phyloP scores from a whole-genome alignment of 305 asterid species.

The Fraxinus sp. region DNA sequence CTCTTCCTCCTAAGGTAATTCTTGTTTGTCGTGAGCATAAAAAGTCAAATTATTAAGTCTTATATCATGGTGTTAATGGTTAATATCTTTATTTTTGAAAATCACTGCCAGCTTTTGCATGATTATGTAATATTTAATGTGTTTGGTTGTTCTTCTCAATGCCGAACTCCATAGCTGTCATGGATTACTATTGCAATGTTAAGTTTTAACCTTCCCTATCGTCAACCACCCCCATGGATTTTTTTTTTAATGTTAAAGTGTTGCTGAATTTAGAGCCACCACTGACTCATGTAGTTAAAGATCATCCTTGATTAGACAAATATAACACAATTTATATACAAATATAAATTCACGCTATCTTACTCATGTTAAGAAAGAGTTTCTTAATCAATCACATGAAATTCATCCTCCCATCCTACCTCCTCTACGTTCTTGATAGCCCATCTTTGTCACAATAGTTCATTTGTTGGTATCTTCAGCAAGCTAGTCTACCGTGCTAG shows the following conservation, averaged over 20 bases:
- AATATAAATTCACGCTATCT: background rate
- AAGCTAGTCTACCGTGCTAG: background rate
- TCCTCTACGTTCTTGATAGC: no score
- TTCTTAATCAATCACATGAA: background rate
- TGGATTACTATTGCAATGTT: background rate
- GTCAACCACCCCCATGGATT: background rate
- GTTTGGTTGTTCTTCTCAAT: background rate
- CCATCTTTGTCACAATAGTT: no score
- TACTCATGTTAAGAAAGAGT: background rate
- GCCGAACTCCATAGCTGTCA: background rate
- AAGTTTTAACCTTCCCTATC: background rate
- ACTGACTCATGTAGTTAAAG: background rate
- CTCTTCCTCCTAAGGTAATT: constrained; percentile 88
- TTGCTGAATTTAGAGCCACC: background rate
- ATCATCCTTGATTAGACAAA: background rate
- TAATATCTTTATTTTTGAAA: background rate
- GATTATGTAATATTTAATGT: background rate
- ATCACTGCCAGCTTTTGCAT: background rate
- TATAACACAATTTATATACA: background rate
- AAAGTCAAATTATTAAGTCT: background rate
- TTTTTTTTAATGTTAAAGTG: background rate
- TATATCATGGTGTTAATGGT: constrained; percentile 5
- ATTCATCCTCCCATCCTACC: background rate
- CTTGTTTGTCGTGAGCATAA: constrained; percentile 4
- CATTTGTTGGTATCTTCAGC: no score